phyloP scores from a whole-genome alignment of 441 rosid genomes.

The Omphalea diandra region DNA sequence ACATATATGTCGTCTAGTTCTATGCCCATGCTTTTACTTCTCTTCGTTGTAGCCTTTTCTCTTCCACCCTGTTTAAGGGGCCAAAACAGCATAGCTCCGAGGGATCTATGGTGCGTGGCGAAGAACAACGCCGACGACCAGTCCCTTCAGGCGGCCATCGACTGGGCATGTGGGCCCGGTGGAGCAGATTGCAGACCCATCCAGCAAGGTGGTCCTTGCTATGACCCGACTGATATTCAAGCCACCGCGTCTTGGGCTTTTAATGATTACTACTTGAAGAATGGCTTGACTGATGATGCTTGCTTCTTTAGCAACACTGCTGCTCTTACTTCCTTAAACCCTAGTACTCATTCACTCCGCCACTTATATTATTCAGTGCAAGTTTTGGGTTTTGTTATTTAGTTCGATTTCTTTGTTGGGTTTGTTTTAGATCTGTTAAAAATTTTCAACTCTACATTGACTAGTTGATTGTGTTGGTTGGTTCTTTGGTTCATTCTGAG shows the following conservation, averaged over 20 bases:
- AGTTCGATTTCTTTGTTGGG: neutral
- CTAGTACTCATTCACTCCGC: conserved; percentile 39
- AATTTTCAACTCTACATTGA: neutral
- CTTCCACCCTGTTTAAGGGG: conserved; percentile 28
- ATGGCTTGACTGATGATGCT: conserved; percentile 72
- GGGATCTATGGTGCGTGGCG: conserved; percentile 93
- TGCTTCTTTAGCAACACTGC: conserved; percentile 77
- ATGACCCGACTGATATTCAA: conserved; percentile 59
- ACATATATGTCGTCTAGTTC: conserved; percentile 15
- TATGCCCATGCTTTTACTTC: conserved; percentile 18
- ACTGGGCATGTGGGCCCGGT: conserved; percentile 93
- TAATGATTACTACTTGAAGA: conserved; percentile 75
- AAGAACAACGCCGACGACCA: conserved; percentile 95
- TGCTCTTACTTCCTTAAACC: conserved; percentile 81
- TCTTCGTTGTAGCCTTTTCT: conserved; percentile 5
- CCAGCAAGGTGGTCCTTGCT: conserved; percentile 74
- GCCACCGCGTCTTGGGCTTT: conserved; percentile 79
- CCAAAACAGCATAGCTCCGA: conserved; percentile 30
- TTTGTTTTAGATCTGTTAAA: conserved; percentile 11
- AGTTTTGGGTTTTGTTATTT: neutral
- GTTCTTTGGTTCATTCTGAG: neutral
- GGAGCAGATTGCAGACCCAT: conserved; percentile 73
- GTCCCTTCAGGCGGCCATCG: conserved; percentile 64
- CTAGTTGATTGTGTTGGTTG: neutral
- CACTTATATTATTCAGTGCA: neutral